phyloP scores from a whole-genome alignment of 2,329 filamentous ascomycete species.

The Aciculosporium take region DNA sequence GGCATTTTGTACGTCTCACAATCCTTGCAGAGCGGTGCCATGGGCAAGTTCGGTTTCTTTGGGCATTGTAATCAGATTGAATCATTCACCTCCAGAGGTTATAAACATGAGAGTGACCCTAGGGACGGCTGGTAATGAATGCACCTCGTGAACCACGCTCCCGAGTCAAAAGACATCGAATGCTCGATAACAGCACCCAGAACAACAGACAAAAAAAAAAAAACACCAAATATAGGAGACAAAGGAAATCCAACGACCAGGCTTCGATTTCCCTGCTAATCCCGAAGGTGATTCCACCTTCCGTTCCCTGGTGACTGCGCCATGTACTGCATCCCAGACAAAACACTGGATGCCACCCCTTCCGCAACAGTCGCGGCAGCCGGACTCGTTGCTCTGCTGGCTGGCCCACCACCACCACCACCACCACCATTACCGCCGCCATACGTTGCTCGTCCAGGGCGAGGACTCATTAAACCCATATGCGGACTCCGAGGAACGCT shows the following conservation, averaged over 20 bases:
- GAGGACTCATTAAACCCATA: conserved; percentile 38
- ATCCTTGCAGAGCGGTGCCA: no score
- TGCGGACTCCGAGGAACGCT: conserved; percentile 46
- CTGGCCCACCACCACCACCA: conserved; percentile 21
- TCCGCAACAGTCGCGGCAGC: conserved; percentile 21
- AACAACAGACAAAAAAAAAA: neutral
- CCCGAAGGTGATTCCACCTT: conserved; percentile 31
- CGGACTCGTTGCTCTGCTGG: conserved; percentile 38
- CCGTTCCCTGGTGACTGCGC: conserved; percentile 23
- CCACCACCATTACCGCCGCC: conserved; percentile 10
- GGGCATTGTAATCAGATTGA: no score
- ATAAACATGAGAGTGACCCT: no score
- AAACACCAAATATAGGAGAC: neutral
- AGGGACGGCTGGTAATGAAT: no score
- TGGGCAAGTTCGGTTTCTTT: no score
- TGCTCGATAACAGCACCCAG: neutral
- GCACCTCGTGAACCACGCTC: no score
- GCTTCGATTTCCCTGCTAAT: conserved; percentile 11
- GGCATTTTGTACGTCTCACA: no score
- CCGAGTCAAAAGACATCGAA: neutral
- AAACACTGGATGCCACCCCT: conserved; percentile 9
- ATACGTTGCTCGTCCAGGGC: conserved; percentile 14
- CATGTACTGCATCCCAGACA: conserved; percentile 26
- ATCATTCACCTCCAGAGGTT: no score
- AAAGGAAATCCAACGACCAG: neutral